A percentile compares a stretch with the other conserved stretches of the same genome.
Evolutionary conservation across 1,284 basidiomycete genomes (phyloP).

Genomic region (Sutorius eximius): DNA sequence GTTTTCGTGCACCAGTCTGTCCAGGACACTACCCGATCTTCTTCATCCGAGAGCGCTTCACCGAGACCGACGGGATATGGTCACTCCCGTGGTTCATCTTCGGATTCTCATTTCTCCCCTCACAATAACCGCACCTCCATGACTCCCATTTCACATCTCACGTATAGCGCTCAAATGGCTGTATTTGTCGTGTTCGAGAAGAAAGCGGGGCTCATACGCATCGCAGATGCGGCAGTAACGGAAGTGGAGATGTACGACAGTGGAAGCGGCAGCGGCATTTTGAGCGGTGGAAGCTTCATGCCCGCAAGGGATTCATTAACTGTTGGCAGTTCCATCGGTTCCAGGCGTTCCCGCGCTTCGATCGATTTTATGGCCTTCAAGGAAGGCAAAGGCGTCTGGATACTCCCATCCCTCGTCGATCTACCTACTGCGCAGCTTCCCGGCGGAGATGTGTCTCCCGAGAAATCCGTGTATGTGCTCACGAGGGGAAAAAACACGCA

Average conservation of each 20-base stretch:
- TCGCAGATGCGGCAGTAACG: conserved; percentile 74
- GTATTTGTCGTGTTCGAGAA: conserved; percentile 82
- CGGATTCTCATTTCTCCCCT: conserved; percentile 20
- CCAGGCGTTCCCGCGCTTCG: conserved; percentile 51
- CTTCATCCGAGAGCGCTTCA: conserved; percentile 42
- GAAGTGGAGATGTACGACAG: conserved; percentile 70
- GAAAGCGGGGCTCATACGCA: conserved; percentile 74
- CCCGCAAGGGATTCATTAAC: conserved; percentile 25
- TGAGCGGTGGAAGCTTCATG: conserved; percentile 26
- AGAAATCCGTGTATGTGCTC: conserved; percentile 55
- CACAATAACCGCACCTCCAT: conserved; percentile 24
- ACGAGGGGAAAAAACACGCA: conserved; percentile 70
- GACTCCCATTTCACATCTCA: conserved; percentile 31
- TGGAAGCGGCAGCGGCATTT: conserved; percentile 29
- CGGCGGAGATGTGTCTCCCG: conserved; percentile 17
- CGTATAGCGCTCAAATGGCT: conserved; percentile 67
- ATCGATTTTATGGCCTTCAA: conserved; percentile 50
- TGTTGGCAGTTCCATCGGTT: conserved; percentile 15
- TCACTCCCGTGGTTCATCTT: conserved; percentile 28
- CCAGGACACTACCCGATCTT: conserved; percentile 48
- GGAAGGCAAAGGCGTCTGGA: conserved; percentile 54
- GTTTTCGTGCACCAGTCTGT: conserved; percentile 70
- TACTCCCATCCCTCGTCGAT: conserved; percentile 50
- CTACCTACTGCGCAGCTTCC: conserved; percentile 40
- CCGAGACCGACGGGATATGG: conserved; percentile 26